These are phyloP conservation scores for Colletotrichum melonis DNA, from an alignment of 2,329 filamentous ascomycete genomes.

Conservation along the genomic window DNA sequence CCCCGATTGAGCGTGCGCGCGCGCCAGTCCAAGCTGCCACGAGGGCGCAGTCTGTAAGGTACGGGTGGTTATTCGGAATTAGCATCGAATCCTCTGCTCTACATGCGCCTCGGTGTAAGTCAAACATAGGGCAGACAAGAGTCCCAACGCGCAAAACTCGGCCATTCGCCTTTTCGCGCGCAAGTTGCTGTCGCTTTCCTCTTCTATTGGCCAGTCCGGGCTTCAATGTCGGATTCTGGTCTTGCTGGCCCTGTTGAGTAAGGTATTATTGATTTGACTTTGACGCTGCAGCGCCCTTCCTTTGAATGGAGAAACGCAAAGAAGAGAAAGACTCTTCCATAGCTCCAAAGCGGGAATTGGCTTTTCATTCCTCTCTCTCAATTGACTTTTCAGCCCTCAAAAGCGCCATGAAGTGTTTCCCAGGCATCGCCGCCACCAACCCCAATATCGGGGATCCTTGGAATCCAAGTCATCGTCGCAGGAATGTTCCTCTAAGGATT, in stretches of 20 bases:
- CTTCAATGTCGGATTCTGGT: not conserved
- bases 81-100: not conserved
- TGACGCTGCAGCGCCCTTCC: not conserved
- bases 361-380: not conserved
- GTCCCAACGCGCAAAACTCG: constrained; percentile 1
- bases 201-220: not conserved
- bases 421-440: not conserved
- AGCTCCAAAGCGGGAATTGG: constrained; percentile 1
- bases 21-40: constrained; percentile 4
- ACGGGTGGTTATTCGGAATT: not conserved
- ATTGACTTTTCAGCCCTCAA: not conserved
- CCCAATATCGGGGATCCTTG: not conserved
- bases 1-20: not conserved
- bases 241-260: not conserved
- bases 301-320: not conserved
- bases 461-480: not conserved
- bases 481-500: not conserved
- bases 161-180: constrained; percentile 15
- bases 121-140: not conserved
- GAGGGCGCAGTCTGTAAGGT: not conserved
- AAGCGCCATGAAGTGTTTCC: not conserved
- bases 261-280: not conserved
- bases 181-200: not conserved
- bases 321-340: not conserved
- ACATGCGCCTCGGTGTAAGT: not conserved